phyloP scores from a whole-genome alignment of 192 early-diverging fungal genomes.

The Coemansia pectinata region DNA sequence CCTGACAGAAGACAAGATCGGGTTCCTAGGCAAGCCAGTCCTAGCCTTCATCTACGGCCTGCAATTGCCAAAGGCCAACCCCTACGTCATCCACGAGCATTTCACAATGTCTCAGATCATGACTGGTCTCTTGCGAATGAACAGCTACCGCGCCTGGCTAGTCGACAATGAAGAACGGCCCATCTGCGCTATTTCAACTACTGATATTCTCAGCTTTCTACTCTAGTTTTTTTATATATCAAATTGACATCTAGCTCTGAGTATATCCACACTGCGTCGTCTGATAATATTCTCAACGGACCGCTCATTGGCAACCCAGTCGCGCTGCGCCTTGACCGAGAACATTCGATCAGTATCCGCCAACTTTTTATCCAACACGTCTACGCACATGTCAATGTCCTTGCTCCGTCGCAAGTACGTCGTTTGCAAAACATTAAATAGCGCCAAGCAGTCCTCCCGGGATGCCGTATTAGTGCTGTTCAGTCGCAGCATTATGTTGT shows the following conservation, averaged over 20 bases:
- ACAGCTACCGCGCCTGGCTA: constrained; percentile 50
- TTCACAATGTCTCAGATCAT: constrained; percentile 52
- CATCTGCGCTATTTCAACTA: constrained; percentile 42
- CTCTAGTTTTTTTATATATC: constrained; percentile 13
- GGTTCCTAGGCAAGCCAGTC: constrained; percentile 46
- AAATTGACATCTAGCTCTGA: constrained; percentile 61
- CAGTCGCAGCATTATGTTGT: constrained; percentile 77
- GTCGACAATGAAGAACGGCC: constrained; percentile 40
- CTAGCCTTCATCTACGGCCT: constrained; percentile 49
- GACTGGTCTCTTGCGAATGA: constrained; percentile 47
- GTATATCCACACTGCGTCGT: constrained; percentile 65
- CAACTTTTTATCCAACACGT: constrained; percentile 54
- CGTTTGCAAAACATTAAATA: constrained; percentile 65
- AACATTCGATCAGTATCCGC: constrained; percentile 1
- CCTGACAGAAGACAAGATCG: constrained; percentile 23
- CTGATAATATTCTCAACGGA: constrained; percentile 73
- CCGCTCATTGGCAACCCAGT: constrained; percentile 67
- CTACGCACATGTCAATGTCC: constrained; percentile 67
- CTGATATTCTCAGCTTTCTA: constrained; percentile 44
- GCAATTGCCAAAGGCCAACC: constrained; percentile 19
- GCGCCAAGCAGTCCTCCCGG: constrained; percentile 59
- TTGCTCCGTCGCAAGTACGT: constrained; percentile 69
- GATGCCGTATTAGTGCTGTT: constrained; percentile 73
- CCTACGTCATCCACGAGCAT: constrained; percentile 38
- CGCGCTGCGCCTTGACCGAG: constrained; percentile 56